Conservation (phyloP, 768 basidiomycete genomes). For the Boletus subparvulus region DNA sequence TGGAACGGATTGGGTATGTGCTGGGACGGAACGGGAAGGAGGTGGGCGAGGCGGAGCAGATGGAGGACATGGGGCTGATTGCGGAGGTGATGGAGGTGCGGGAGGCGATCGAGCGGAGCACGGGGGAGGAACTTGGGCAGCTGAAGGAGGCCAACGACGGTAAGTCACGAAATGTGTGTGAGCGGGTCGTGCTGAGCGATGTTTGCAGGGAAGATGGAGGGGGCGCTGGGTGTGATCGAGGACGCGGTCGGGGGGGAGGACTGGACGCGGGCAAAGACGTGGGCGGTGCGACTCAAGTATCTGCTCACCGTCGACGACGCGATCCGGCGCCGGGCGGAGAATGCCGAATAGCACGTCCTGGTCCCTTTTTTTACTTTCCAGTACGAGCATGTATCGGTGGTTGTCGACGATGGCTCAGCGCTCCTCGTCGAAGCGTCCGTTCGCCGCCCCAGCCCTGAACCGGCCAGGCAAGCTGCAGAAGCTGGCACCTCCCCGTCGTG, state of each 20-base stretch:
- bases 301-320: slow-evolving; percentile 57
- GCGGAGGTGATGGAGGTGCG: slow-evolving; percentile 75
- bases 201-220: slow-evolving; percentile 50
- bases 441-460: background rate
- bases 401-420: background rate
- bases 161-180: slow-evolving; percentile 26
- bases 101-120: slow-evolving; percentile 63
- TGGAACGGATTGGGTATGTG: slow-evolving; percentile 80
- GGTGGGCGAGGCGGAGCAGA: slow-evolving; percentile 66
- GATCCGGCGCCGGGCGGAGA: slow-evolving; percentile 19
- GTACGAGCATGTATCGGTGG: background rate
- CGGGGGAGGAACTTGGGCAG: slow-evolving; percentile 51
- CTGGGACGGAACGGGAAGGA: slow-evolving; percentile 58
- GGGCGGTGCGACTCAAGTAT: slow-evolving; percentile 72
- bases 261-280: slow-evolving; percentile 56
- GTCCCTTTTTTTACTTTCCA: too few species aligned
- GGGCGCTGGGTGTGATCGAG: slow-evolving; percentile 47
- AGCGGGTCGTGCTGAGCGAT: background rate
- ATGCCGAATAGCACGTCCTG: slow-evolving; percentile 13
- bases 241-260: slow-evolving; percentile 48
- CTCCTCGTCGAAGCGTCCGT: slow-evolving; percentile 15
- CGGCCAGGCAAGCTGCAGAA: slow-evolving; percentile 22
- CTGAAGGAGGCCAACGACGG: slow-evolving; percentile 59
- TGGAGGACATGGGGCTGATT: slow-evolving; percentile 71
- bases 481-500: background rate